Conservation (phyloP, 257 asterid species). For the Euphrasia confusa region DNA sequence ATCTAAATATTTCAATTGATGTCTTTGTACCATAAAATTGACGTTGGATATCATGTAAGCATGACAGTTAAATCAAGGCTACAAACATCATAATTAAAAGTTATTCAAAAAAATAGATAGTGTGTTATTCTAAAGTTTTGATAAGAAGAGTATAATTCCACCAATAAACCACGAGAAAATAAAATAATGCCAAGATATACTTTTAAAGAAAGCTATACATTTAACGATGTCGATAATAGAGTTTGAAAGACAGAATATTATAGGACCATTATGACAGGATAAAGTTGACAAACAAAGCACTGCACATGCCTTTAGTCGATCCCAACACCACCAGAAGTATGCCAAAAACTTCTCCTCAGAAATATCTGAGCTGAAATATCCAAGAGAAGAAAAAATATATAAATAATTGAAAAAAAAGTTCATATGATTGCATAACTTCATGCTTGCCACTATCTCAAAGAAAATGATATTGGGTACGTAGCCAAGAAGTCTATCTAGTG, state of each 20-base stretch:
- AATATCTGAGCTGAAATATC: constrained; percentile 55
- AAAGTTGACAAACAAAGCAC: constrained; percentile 6
- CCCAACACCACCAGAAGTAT: constrained; percentile 95
- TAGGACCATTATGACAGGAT: background rate
- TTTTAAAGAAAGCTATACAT: too few species aligned
- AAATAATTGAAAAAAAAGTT: constrained; percentile 11
- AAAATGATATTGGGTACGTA: constrained; percentile 2
- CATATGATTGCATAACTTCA: constrained; percentile 16
- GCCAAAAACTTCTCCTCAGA: constrained; percentile 81
- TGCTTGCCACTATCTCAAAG: constrained; percentile 14
- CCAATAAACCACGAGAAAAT: background rate
- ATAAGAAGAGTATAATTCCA: background rate
- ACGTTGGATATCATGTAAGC: constrained; percentile 3
- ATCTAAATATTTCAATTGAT: constrained; percentile 5
- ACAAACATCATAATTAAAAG: background rate
- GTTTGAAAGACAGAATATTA: too few species aligned
- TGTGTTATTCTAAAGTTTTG: constrained; percentile 4
- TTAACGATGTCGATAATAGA: too few species aligned
- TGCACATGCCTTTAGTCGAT: constrained; percentile 68
- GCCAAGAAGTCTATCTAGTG: constrained; percentile 14
- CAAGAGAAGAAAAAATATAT: constrained; percentile 10
- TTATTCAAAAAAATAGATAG: constrained; percentile 1
- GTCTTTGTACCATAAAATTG: constrained; percentile 15
- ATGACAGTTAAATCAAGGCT: constrained; percentile 10
- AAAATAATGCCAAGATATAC: too few species aligned